Evolutionary conservation across 2,329 filamentous ascomycete species (phyloP).

Genomic region (Xylaria sp.): DNA sequence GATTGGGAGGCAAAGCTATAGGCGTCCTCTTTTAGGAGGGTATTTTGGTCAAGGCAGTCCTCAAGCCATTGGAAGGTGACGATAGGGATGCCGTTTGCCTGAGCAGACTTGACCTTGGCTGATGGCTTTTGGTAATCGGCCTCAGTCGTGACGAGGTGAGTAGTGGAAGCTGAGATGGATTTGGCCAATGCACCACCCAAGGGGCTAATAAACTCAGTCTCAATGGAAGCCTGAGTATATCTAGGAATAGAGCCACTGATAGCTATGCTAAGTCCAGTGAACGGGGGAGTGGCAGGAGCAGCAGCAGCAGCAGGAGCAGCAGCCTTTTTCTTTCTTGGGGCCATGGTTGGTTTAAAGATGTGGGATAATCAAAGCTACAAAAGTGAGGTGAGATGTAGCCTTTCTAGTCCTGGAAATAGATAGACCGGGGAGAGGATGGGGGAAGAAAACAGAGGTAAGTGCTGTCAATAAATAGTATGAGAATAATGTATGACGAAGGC

Average conservation of each 20-base stretch:
- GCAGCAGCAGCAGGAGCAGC: conserved; percentile 27
- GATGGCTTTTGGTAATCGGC: conserved; percentile 62
- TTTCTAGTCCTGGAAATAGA: not conserved
- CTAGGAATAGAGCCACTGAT: conserved; percentile 70
- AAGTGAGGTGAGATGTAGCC: not conserved
- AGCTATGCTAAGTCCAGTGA: conserved; percentile 63
- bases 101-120: conserved; percentile 63
- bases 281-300: conserved; percentile 47
- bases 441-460: not conserved
- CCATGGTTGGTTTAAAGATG: conserved; percentile 35
- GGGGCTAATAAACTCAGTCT: conserved; percentile 55
- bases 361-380: not conserved
- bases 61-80: conserved; percentile 71
- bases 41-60: conserved; percentile 60
- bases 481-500: not conserved
- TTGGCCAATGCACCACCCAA: conserved; percentile 63
- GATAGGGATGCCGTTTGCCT: conserved; percentile 61
- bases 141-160: conserved; percentile 67
- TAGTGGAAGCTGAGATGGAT: conserved; percentile 62
- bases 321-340: conserved; percentile 39
- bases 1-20: conserved; percentile 44
- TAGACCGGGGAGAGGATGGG: not conserved
- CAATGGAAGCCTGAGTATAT: conserved; percentile 62
- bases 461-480: not conserved
- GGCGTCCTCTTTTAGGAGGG: conserved; percentile 52